Evolutionary conservation across 2,329 filamentous ascomycete species (phyloP).

Genomic region (Diaporthe vexans): DNA sequence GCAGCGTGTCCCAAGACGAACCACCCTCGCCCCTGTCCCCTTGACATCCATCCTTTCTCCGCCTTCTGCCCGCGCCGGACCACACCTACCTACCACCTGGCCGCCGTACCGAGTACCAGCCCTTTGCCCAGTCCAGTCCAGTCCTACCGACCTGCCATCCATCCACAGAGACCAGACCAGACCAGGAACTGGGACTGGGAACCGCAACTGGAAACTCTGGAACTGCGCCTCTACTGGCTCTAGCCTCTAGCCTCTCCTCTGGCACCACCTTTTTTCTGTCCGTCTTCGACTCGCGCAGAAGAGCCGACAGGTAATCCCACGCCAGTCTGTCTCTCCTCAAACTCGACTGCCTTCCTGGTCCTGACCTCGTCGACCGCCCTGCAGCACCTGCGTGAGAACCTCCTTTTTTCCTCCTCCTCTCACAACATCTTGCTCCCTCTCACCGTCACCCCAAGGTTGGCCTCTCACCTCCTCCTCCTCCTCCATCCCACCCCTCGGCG

Average conservation of each 20-base stretch:
- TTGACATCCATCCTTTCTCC: slow-evolving; percentile 38
- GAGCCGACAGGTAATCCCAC: slow-evolving; percentile 29
- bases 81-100: slow-evolving; percentile 3
- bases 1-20: slow-evolving; percentile 34
- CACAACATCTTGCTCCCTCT: background rate
- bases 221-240: slow-evolving; percentile 36
- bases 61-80: slow-evolving; percentile 27
- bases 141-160: slow-evolving; percentile 10
- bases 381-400: slow-evolving; percentile 34
- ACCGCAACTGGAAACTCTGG: slow-evolving; percentile 21
- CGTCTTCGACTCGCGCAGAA: slow-evolving; percentile 38
- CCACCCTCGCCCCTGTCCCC: slow-evolving; percentile 33
- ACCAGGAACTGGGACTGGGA: slow-evolving; percentile 29
- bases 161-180: slow-evolving; percentile 27
- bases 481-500: slow-evolving; percentile 22
- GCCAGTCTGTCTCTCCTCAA: slow-evolving; percentile 28
- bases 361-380: slow-evolving; percentile 17
- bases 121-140: background rate
- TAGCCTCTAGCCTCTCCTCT: slow-evolving; percentile 39
- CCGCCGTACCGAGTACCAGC: background rate
- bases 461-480: slow-evolving; percentile 24
- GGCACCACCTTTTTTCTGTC: slow-evolving; percentile 41
- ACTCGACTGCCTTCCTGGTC: slow-evolving; percentile 23
- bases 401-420: slow-evolving; percentile 4
- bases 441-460: background rate